These are phyloP conservation scores for Pythium biforme DNA, from an alignment of 352 stramenopile species.

Conservation along the genomic window DNA sequence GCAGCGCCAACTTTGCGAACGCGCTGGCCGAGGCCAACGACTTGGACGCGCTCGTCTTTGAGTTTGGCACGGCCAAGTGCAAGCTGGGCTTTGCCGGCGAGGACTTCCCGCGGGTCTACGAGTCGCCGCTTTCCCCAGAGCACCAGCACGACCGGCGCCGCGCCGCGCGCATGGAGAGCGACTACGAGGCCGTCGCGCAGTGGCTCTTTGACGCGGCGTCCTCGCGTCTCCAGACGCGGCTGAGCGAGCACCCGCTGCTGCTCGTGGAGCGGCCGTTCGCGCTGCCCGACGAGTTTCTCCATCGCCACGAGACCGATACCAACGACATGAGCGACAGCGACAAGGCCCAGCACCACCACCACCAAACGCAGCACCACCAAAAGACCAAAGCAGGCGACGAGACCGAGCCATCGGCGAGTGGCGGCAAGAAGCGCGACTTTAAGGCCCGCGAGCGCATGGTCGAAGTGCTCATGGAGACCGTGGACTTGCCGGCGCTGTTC, in stretches of 20 bases:
- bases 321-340: not conserved
- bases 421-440: constrained; percentile 54
- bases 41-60: constrained; percentile 74
- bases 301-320: constrained; percentile 1
- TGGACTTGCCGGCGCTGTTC: constrained; percentile 73
- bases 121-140: constrained; percentile 31
- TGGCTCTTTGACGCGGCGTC: constrained; percentile 65
- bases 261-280: constrained; percentile 67
- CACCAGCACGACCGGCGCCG: constrained; percentile 16
- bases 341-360: constrained; percentile 16
- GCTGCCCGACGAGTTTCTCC: constrained; percentile 42
- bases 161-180: constrained; percentile 52
- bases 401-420: constrained; percentile 13
- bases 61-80: constrained; percentile 69
- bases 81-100: constrained; percentile 88
- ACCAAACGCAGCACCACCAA: not conserved
- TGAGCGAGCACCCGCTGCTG: constrained; percentile 66
- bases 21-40: constrained; percentile 65
- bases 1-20: constrained; percentile 35
- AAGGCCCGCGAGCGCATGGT: constrained; percentile 62
- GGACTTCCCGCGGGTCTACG: constrained; percentile 80
- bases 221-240: constrained; percentile 44
- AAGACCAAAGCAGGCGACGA: constrained; percentile 6
- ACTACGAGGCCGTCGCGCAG: constrained; percentile 58
- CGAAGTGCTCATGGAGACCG: constrained; percentile 83